Evolutionary conservation across 345 rosid species (phyloP), one percentile per base, ranked within the genome.

Genomic region (Lagerstroemia speciosa): DNA sequence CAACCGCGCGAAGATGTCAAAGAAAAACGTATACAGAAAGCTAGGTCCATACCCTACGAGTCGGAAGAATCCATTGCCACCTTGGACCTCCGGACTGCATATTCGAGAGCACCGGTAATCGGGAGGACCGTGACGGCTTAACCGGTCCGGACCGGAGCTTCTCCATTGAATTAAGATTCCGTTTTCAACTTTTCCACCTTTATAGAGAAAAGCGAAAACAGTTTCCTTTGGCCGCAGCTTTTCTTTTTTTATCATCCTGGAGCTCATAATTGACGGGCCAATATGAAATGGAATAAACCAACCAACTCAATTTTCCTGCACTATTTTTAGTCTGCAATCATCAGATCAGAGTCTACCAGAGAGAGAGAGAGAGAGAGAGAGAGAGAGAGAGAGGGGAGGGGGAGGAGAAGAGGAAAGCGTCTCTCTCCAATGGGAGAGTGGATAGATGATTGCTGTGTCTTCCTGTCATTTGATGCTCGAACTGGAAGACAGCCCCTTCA

Each of bases 391-490:
- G 19, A 20, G 55, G 20, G 26, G 16, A 50, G 60, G 10, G 9
- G 27, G 24, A 53, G 60, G 10, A n/a, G 60, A 53, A 53, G 60
- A 30, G 29, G 63, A 15, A 58, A 58, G 31, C 9, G 22, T 11
- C 45, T 36, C 55, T 74, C 70, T 52, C 26, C 71, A 41, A 75
- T 71, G 68, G 67, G 71, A 75, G 74, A 72, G 36, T 50, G 71
- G 45, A 62, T 55, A 14, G n/a, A 31, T 20, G 63, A 45, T 67
- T 62, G 65, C 74, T 64, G 71, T 46, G 68, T 75, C 53, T 57
- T 66, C 71, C 66, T 65, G 65, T 74, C 63, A 30, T 74, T 69
- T 62, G 74, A 70, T 46, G 78, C 78, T 63, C 67, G 68, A 36
- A 71, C 67, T 43, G 69, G 75, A 30, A 37, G 69, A 15, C 64